phyloP scores from a whole-genome alignment of 768 basidiomycete species.

The Nidularia sp. region DNA sequence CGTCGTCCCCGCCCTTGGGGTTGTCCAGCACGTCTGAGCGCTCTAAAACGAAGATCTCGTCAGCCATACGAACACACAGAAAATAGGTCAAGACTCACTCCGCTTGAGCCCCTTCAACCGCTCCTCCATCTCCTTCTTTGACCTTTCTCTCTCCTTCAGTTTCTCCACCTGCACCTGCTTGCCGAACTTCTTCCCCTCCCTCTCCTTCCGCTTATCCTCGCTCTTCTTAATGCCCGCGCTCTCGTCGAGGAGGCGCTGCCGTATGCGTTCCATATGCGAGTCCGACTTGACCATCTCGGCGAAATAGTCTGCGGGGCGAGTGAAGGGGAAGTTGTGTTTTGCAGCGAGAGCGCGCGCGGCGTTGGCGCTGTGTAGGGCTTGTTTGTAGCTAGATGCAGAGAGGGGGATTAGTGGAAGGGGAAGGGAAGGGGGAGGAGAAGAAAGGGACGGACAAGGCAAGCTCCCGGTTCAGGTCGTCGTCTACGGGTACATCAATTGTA shows the following conservation, averaged over 20 bases:
- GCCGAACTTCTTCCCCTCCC: conserved; percentile 96
- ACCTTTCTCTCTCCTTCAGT: conserved; percentile 81
- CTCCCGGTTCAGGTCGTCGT: conserved; percentile 92
- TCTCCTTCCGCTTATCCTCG: conserved; percentile 87
- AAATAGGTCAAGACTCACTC: conserved; percentile 48
- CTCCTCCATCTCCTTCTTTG: conserved; percentile 92
- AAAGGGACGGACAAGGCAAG: conserved; percentile 77
- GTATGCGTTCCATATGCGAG: conserved; percentile 95
- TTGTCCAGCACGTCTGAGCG: conserved; percentile 79
- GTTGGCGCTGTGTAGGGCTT: conserved; percentile 83
- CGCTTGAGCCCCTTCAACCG: conserved; percentile 83
- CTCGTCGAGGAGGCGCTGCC: conserved; percentile 87
- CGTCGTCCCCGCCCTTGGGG: conserved; percentile 53
- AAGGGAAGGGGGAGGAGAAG: not conserved
- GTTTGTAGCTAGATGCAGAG: conserved; percentile 73
- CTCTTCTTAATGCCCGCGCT: conserved; percentile 82
- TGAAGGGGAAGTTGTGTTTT: conserved; percentile 79
- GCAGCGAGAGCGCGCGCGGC: conserved; percentile 73
- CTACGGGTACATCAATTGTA: conserved; percentile 68
- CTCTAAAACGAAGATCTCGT: conserved; percentile 42
- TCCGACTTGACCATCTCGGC: conserved; percentile 99
- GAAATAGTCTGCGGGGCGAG: conserved; percentile 90
- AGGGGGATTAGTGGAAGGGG: not conserved
- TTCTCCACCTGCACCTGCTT: conserved; percentile 97
- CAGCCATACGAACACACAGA: not conserved